phyloP scores from a whole-genome alignment of 176 grass and related monocot genomes.

The Musa beccarii region DNA sequence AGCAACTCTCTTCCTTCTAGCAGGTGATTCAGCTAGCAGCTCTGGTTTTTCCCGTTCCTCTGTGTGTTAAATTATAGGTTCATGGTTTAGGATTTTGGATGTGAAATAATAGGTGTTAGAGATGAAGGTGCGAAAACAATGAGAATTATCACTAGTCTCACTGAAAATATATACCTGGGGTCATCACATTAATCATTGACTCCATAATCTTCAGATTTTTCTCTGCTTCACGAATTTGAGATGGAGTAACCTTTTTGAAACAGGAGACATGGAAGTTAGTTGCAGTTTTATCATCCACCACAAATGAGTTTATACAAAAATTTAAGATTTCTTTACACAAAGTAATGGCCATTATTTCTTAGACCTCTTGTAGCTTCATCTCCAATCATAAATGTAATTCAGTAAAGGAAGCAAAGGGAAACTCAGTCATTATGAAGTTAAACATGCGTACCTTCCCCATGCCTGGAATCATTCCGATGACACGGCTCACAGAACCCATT shows the following conservation, averaged over 20 bases:
- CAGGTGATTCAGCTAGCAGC: slow-evolving; percentile 39
- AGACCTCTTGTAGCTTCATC: not conserved
- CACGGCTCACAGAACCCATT: slow-evolving; percentile 66
- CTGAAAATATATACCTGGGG: slow-evolving; percentile 34
- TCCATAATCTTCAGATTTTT: slow-evolving; percentile 78
- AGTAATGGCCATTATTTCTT: not conserved
- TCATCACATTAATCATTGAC: slow-evolving; percentile 93
- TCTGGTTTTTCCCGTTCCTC: slow-evolving; percentile 79
- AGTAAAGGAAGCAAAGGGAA: not conserved
- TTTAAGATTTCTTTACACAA: not conserved
- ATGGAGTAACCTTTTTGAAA: slow-evolving; percentile 62
- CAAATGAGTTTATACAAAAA: not conserved
- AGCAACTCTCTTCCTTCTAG: slow-evolving; percentile 50
- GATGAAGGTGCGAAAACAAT: not conserved
- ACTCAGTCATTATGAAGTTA: not conserved
- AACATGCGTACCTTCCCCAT: slow-evolving; percentile 37
- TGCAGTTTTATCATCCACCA: not conserved
- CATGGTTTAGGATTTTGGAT: too few relatives aligned
- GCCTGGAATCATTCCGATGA: slow-evolving; percentile 50
- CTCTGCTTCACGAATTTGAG: slow-evolving; percentile 94
- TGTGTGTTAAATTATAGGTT: slow-evolving; percentile 20
- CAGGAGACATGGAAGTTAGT: not conserved
- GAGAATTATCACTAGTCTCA: not conserved
- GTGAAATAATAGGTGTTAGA: not conserved
- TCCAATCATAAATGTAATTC: not conserved